Conservation (phyloP, 768 basidiomycete species). For the Lactarius pseudohatsudake region DNA sequence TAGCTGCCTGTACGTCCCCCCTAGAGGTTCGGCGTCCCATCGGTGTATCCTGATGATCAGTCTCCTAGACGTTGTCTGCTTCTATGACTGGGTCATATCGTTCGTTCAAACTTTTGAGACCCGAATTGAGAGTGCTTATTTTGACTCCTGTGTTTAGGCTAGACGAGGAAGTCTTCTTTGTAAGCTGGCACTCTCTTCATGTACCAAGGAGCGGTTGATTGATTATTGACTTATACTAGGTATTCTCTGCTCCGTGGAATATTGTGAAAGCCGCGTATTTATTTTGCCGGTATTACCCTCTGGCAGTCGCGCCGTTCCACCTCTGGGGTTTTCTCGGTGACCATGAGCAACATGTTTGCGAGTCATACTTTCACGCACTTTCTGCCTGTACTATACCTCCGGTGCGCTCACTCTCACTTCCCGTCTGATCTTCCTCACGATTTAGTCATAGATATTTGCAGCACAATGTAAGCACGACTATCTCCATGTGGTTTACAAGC, state of each 20-base stretch:
- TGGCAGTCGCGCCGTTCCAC: constrained; percentile 20
- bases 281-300: constrained; percentile 26
- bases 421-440: neutral
- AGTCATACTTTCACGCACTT: constrained; percentile 10
- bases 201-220: neutral
- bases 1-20: constrained; percentile 17
- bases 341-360: constrained; percentile 8
- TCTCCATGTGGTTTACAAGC: neutral
- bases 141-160: constrained; percentile 10
- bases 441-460: constrained; percentile 2
- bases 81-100: constrained; percentile 30
- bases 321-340: constrained; percentile 20
- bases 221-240: constrained; percentile 4
- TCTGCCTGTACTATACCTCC: constrained; percentile 14
- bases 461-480: constrained; percentile 18
- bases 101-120: constrained; percentile 15
- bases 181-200: neutral
- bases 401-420: constrained; percentile 12
- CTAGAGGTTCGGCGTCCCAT: neutral
- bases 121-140: neutral
- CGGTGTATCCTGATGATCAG: neutral
- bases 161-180: constrained; percentile 20
- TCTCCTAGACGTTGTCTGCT: constrained; percentile 19
- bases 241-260: constrained; percentile 22
- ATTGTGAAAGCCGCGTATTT: constrained; percentile 18